A percentile compares a stretch with the other conserved stretches of the same genome.
Evolutionary conservation across 345 rosid species (phyloP).

Genomic region (Gossypium herbaceum): DNA sequence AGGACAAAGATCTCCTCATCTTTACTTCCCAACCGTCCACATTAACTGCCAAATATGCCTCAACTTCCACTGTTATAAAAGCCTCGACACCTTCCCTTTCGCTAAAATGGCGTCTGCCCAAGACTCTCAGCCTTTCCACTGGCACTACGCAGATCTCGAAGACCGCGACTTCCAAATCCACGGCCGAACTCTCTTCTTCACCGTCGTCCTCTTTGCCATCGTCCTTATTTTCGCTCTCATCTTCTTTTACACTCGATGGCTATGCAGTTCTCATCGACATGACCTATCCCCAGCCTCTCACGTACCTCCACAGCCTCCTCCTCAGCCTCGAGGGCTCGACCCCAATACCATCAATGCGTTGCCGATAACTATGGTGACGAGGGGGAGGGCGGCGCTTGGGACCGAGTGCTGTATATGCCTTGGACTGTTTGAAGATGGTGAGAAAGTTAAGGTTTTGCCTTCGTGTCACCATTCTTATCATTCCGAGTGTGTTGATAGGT

Average conservation of each 20-base stretch:
- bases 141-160: constrained; percentile 43
- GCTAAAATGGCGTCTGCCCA: constrained; percentile 21
- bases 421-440: constrained; percentile 58
- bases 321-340: constrained; percentile 24
- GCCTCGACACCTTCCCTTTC: not conserved
- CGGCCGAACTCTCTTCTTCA: constrained; percentile 39
- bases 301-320: constrained; percentile 6
- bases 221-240: constrained; percentile 30
- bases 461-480: constrained; percentile 62
- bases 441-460: constrained; percentile 66
- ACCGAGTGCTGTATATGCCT: constrained; percentile 67
- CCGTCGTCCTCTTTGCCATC: constrained; percentile 26
- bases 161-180: constrained; percentile 37
- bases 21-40: not conserved
- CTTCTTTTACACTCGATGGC: constrained; percentile 40
- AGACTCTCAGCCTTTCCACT: constrained; percentile 30
- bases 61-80: not conserved
- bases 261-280: constrained; percentile 23
- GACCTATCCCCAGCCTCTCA: not conserved
- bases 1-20: no score
- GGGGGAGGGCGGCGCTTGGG: not conserved
- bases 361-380: constrained; percentile 17
- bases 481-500: constrained; percentile 59
- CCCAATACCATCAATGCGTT: constrained; percentile 20
- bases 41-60: not conserved